Evolutionary conservation across 129 eudicot species (phyloP).

Genomic region (Escallonia rubra): DNA sequence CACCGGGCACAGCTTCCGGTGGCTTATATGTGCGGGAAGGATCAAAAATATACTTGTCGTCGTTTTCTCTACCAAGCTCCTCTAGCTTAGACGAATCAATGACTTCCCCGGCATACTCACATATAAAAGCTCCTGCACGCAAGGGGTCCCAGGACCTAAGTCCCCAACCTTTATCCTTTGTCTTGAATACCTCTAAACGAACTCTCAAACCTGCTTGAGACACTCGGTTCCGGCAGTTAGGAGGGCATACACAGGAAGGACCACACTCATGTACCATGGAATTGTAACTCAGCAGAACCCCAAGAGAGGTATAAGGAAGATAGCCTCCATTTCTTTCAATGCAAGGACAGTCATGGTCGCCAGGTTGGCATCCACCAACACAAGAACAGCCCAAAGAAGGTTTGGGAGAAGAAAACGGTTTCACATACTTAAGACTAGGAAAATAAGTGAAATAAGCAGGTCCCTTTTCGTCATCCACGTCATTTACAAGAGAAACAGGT

Average conservation of each 20-base stretch:
- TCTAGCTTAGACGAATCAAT: conserved; percentile 27
- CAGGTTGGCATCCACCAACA: conserved; percentile 64
- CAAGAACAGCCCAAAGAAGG: conserved; percentile 48
- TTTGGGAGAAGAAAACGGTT: conserved; percentile 39
- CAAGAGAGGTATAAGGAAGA: conserved; percentile 57
- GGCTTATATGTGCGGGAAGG: conserved; percentile 53
- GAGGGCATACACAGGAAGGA: conserved; percentile 61
- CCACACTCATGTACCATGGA: conserved; percentile 74
- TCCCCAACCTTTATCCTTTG: conserved; percentile 82
- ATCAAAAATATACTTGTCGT: conserved; percentile 60
- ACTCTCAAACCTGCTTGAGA: conserved; percentile 66
- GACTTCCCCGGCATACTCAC: conserved; percentile 88
- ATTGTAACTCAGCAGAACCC: conserved; percentile 58
- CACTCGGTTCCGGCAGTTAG: conserved; percentile 67
- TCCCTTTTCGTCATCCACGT: conserved; percentile 70
- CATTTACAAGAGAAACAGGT: conserved; percentile 74
- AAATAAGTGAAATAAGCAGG: conserved; percentile 72
- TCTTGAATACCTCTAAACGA: conserved; percentile 83
- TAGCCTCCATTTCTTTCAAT: conserved; percentile 60
- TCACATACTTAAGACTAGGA: conserved; percentile 38
- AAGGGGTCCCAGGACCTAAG: conserved; percentile 93
- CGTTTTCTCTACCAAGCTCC: conserved; percentile 36
- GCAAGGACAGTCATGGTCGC: conserved; percentile 50
- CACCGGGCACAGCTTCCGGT: conserved; percentile 28
- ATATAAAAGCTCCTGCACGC: conserved; percentile 72